Percentiles rank a stretch among this genome's conserved stretches.
These are phyloP conservation scores for Pterocarpus macrocarpus DNA, from an alignment of 306 rosid species.

Conservation along the genomic window DNA sequence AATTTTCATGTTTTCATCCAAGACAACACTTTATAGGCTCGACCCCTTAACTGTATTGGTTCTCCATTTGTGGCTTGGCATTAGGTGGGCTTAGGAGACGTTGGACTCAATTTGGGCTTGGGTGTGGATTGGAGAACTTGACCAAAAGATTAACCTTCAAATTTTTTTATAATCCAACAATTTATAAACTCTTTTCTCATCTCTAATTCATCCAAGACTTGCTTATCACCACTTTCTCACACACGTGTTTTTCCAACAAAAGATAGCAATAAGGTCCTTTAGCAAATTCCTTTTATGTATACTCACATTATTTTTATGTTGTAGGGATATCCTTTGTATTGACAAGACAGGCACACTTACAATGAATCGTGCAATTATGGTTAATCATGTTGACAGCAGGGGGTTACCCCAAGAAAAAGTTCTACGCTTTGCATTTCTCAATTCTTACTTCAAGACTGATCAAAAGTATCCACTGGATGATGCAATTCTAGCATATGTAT, in stretches of 20 bases:
- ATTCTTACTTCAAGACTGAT: slow-evolving; percentile 81
- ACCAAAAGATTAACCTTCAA: not conserved
- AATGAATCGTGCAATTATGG: slow-evolving; percentile 82
- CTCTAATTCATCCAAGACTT: no score
- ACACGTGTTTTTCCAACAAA: no score
- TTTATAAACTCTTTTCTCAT: no score
- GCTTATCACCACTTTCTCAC: no score
- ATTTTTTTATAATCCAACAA: no score
- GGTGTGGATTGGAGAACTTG: no score
- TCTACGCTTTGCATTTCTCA: slow-evolving; percentile 76
- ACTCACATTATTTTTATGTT: slow-evolving; percentile 13
- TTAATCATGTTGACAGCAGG: slow-evolving; percentile 58
- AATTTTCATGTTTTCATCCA: no score
- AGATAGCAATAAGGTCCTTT: not conserved
- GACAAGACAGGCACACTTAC: slow-evolving; percentile 93
- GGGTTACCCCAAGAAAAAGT: slow-evolving; percentile 69
- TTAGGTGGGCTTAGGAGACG: no score
- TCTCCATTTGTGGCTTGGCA: no score
- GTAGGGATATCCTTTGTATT: slow-evolving; percentile 87
- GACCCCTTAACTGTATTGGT: no score
- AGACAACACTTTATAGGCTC: no score
- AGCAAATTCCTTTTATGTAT: not conserved
- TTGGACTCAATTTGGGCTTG: no score
- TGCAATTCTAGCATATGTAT: slow-evolving; percentile 79
- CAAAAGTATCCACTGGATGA: slow-evolving; percentile 89